These are phyloP conservation scores for Aureobasidium leucospermi DNA, from an alignment of 2,329 filamentous ascomycete species.

Conservation along the genomic window DNA sequence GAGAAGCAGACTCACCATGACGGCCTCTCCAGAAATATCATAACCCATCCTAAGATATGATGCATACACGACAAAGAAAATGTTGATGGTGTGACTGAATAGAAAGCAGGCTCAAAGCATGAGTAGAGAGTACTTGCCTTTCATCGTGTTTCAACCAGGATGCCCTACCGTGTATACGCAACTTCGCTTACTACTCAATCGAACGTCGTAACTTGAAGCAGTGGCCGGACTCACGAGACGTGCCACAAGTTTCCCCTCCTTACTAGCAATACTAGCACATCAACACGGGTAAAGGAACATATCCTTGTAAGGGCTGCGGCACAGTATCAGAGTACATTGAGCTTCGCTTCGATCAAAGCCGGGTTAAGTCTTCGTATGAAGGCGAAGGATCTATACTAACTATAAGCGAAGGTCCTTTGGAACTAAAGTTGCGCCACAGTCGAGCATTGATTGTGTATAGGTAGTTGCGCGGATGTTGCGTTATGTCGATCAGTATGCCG, in stretches of 20 bases:
- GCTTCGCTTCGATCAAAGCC: neutral
- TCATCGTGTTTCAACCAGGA: neutral
- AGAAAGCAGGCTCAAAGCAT: neutral
- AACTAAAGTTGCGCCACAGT: neutral
- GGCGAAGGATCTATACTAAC: neutral
- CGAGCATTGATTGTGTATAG: neutral
- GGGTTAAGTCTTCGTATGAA: neutral
- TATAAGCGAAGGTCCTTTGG: neutral
- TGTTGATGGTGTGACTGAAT: neutral
- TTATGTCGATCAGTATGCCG: neutral
- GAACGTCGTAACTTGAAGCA: neutral
- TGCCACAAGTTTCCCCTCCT: neutral
- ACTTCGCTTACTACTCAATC: neutral
- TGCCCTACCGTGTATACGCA: neutral
- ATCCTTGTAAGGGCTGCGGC: neutral
- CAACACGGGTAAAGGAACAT: neutral
- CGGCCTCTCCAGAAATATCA: conserved; percentile 18
- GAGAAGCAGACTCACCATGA: conserved; percentile 11
- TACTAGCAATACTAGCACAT: neutral
- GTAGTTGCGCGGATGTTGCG: neutral
- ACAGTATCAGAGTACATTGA: too few species aligned
- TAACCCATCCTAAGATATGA: neutral
- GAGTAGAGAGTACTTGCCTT: neutral
- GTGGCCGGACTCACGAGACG: neutral
- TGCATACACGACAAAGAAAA: neutral